Evolutionary conservation across 2,329 filamentous ascomycete species (phyloP).

Genomic region (Aspergillus hortae): DNA sequence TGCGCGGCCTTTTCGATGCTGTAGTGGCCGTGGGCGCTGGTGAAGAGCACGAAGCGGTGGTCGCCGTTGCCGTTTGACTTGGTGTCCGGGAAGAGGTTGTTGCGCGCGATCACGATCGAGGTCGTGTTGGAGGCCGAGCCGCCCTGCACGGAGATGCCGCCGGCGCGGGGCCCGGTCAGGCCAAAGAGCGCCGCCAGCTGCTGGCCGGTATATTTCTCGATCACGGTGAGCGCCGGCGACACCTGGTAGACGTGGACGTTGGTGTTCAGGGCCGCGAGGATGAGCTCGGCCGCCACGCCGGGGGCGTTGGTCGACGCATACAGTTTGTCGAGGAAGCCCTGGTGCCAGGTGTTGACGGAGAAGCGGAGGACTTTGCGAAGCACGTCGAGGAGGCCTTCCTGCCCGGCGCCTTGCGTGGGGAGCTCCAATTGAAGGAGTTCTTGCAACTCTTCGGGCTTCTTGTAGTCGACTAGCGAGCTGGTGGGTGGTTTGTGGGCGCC

Average conservation of each 20-base stretch:
- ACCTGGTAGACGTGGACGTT: conserved; percentile 94
- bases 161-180: conserved; percentile 63
- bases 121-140: conserved; percentile 82
- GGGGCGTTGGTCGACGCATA: conserved; percentile 88
- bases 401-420: conserved; percentile 56
- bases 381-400: conserved; percentile 69
- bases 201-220: conserved; percentile 79
- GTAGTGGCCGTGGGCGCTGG: conserved; percentile 87
- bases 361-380: conserved; percentile 72
- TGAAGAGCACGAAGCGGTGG: conserved; percentile 75
- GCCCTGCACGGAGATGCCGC: conserved; percentile 73
- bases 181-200: conserved; percentile 74
- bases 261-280: conserved; percentile 84
- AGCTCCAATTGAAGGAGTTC: conserved; percentile 52
- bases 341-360: conserved; percentile 98
- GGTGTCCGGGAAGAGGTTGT: conserved; percentile 74
- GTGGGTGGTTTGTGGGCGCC: conserved; percentile 50
- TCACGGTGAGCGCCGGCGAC: conserved; percentile 78
- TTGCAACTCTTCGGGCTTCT: conserved; percentile 58
- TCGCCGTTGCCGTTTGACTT: conserved; percentile 67
- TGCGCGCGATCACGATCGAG: conserved; percentile 81
- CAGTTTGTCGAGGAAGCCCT: conserved; percentile 93
- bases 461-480: conserved; percentile 62
- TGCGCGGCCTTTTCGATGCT: conserved; percentile 93
- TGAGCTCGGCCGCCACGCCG: conserved; percentile 77